Evolutionary conservation across 1,284 basidiomycete genomes (phyloP).

Genomic region (Rhodotorula mucilaginosa): DNA sequence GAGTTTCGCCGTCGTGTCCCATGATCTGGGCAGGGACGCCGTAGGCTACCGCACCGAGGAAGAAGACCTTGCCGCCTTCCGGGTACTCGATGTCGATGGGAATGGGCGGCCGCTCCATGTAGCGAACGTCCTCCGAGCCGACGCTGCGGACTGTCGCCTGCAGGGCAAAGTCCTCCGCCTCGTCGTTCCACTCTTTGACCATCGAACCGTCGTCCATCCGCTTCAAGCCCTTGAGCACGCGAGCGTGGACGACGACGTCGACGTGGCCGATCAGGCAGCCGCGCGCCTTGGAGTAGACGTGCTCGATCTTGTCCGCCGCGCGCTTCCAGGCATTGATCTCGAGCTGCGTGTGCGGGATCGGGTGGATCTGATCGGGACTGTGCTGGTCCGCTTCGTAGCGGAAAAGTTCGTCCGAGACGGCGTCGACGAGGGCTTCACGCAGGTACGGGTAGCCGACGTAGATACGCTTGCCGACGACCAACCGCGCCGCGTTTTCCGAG

Average conservation of each 20-base stretch:
- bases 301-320: constrained; percentile 76
- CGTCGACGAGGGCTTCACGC: constrained; percentile 82
- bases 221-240: constrained; percentile 84
- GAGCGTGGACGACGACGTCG: constrained; percentile 75
- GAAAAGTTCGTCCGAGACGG: constrained; percentile 82
- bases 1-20: constrained; percentile 62
- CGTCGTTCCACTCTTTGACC: constrained; percentile 92
- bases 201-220: constrained; percentile 84
- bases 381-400: constrained; percentile 67
- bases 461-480: constrained; percentile 71
- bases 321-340: constrained; percentile 63
- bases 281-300: constrained; percentile 81
- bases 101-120: constrained; percentile 69
- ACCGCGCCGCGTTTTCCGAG: constrained; percentile 68
- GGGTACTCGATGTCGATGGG: constrained; percentile 87
- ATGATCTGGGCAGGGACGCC: constrained; percentile 91
- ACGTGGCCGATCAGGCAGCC: constrained; percentile 82
- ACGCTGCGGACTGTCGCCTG: constrained; percentile 79
- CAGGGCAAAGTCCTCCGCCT: constrained; percentile 79
- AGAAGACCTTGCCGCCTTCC: constrained; percentile 85
- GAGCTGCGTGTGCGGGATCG: constrained; percentile 55
- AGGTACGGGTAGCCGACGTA: constrained; percentile 94
- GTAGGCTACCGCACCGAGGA: constrained; percentile 88
- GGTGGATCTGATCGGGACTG: neutral
- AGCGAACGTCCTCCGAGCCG: constrained; percentile 82